Percentiles rank a stretch among this genome's conserved stretches.
Conservation (phyloP, 208 protist genomes). For the Herpetomonas tarakana region DNA sequence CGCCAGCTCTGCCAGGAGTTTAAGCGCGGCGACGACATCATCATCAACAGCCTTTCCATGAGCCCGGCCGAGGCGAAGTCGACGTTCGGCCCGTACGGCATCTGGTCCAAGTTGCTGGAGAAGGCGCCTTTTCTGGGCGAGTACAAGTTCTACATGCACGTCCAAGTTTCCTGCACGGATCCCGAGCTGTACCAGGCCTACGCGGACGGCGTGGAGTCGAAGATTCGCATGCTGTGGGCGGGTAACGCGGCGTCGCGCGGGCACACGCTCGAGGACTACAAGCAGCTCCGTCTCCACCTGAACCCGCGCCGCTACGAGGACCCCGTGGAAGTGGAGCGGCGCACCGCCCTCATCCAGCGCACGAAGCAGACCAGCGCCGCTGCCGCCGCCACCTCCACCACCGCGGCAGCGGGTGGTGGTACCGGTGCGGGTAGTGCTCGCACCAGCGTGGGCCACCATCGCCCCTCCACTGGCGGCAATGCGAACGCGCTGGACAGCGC, state of each 20-base stretch:
- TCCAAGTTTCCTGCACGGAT: constrained; percentile 73
- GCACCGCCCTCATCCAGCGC: constrained; percentile 19
- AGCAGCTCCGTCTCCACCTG: constrained; percentile 68
- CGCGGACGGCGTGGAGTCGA: constrained; percentile 83
- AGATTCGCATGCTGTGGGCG: constrained; percentile 81
- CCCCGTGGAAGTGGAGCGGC: constrained; percentile 61
- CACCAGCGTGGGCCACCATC: background rate
- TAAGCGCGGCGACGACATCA: constrained; percentile 84
- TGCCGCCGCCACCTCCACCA: background rate
- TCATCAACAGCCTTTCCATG: constrained; percentile 36
- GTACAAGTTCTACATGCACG: constrained; percentile 84
- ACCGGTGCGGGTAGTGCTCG: constrained; percentile 1
- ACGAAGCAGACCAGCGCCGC: constrained; percentile 15
- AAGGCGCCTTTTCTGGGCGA: constrained; percentile 75
- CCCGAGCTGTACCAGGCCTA: constrained; percentile 79
- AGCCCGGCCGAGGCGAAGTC: constrained; percentile 47
- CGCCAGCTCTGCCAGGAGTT: constrained; percentile 95
- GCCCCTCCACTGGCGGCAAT: constrained; percentile 5
- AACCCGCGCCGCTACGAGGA: constrained; percentile 81
- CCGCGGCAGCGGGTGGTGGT: background rate
- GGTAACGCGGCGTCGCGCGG: constrained; percentile 68
- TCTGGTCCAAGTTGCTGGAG: constrained; percentile 83
- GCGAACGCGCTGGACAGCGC: background rate
- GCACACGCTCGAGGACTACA: constrained; percentile 72
- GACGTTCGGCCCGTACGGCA: constrained; percentile 56